Conservation (phyloP, 208 protist species). For the Porcisia deanei region DNA sequence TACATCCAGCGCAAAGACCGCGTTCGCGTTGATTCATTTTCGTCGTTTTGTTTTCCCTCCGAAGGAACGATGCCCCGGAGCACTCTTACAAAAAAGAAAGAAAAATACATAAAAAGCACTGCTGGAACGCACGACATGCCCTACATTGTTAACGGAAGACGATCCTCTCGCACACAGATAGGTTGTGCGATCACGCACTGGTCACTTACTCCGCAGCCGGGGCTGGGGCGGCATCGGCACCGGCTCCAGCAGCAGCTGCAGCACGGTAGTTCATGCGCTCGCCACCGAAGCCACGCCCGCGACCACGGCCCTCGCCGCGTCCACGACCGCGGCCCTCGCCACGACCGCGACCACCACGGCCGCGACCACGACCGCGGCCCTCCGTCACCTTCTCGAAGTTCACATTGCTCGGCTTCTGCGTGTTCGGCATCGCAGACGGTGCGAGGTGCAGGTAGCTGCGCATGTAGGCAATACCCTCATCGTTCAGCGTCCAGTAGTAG, state of each 20-base stretch:
- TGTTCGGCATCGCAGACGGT: constrained; percentile 87
- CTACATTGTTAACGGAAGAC: constrained; percentile 38
- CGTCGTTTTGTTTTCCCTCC: not conserved
- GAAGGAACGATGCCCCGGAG: not conserved
- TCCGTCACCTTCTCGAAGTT: constrained; percentile 57
- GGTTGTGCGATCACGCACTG: constrained; percentile 11
- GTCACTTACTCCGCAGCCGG: constrained; percentile 39
- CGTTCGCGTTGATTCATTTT: too few species aligned
- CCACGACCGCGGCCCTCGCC: constrained; percentile 51
- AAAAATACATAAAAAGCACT: constrained; percentile 23
- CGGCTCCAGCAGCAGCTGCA: constrained; percentile 33
- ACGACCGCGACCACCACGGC: constrained; percentile 51
- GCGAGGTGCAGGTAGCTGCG: constrained; percentile 93
- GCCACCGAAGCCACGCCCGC: constrained; percentile 61
- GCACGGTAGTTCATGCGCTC: constrained; percentile 82
- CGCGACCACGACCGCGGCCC: constrained; percentile 43
- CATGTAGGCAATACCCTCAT: constrained; percentile 93
- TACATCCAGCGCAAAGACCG: too few species aligned
- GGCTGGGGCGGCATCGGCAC: constrained; percentile 34
- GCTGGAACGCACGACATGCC: constrained; percentile 3
- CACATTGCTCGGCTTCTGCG: constrained; percentile 75
- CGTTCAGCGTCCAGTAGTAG: constrained; percentile 95
- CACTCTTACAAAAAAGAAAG: not conserved
- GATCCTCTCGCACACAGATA: not conserved
- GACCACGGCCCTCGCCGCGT: constrained; percentile 57